These are phyloP conservation scores for Thermoascus crustaceus DNA, from an alignment of 2,329 filamentous ascomycete species.

Conservation along the genomic window DNA sequence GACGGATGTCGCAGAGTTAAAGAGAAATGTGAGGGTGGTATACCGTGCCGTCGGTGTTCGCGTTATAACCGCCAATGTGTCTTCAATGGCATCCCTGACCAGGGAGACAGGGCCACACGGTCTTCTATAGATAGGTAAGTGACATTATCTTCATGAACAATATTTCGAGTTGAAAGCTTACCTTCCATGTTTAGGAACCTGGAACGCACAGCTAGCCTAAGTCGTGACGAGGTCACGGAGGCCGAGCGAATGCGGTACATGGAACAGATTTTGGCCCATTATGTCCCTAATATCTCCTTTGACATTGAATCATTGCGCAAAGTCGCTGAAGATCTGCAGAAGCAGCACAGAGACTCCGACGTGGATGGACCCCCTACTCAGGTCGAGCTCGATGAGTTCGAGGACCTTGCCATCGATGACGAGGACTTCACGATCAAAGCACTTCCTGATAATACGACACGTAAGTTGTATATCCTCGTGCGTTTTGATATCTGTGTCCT, in stretches of 20 bases:
- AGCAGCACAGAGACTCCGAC: conserved; percentile 25
- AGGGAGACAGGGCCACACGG: conserved; percentile 22
- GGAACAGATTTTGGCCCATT: conserved; percentile 44
- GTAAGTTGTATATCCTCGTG: conserved; percentile 17
- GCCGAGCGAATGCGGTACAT: conserved; percentile 32
- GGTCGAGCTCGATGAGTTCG: conserved; percentile 27
- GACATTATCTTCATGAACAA: conserved; percentile 1
- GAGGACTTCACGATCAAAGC: conserved; percentile 35
- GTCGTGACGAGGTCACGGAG: conserved; percentile 28
- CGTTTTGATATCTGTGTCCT: background rate
- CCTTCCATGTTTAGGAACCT: conserved; percentile 14
- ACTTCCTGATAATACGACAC: conserved; percentile 31
- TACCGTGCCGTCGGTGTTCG: conserved; percentile 46
- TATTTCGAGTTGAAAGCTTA: conserved; percentile 2
- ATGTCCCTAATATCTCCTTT: conserved; percentile 38
- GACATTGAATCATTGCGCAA: conserved; percentile 36
- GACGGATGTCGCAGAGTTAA: conserved; percentile 49
- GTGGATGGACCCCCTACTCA: conserved; percentile 23
- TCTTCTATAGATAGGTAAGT: conserved; percentile 27
- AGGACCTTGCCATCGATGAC: conserved; percentile 35
- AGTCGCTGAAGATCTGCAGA: conserved; percentile 38
- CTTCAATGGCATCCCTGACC: conserved; percentile 36
- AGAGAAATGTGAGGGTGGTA: conserved; percentile 50
- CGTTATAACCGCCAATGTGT: conserved; percentile 45
- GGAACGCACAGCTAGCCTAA: conserved; percentile 22